These are phyloP conservation scores for Cutaneotrichosporon spelunceum DNA, from an alignment of 1,284 basidiomycete species.

Conservation along the genomic window DNA sequence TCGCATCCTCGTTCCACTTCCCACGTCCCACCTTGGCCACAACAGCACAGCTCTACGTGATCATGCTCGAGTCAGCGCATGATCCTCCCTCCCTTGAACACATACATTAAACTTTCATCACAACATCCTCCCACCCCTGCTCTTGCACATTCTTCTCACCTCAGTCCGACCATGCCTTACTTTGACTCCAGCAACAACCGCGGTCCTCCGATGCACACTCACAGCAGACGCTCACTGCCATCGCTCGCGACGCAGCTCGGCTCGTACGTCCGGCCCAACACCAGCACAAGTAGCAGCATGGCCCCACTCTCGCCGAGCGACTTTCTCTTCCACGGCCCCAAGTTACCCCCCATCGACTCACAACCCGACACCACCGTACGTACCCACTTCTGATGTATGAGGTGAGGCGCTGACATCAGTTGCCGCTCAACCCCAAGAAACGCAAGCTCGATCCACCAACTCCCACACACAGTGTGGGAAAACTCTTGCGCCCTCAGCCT, in stretches of 20 bases:
- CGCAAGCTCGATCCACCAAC: not conserved
- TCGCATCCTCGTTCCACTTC: not conserved
- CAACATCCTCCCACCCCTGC: not conserved
- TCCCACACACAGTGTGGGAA: slow-evolving; percentile 4
- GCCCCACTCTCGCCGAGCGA: not conserved
- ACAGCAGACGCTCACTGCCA: not conserved
- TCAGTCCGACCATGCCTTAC: not conserved
- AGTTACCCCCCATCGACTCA: not conserved
- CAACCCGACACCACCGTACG: not conserved
- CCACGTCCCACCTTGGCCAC: too few species aligned
- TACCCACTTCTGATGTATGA: not conserved
- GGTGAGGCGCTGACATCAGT: not conserved
- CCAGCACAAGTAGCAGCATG: not conserved
- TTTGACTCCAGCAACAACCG: not conserved
- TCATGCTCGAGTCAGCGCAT: not conserved
- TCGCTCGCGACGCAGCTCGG: not conserved
- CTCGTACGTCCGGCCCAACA: not conserved
- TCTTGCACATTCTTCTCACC: not conserved
- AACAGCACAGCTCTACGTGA: not conserved
- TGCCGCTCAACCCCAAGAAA: slow-evolving; percentile 1
- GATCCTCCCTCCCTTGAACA: not conserved
- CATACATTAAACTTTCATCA: not conserved
- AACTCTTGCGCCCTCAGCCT: not conserved
- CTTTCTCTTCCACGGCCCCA: not conserved
- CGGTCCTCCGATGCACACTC: not conserved